Evolutionary conservation across 345 rosid species (phyloP), one percentile per base, ranked within the genome.

Genomic region (Cardiospermum halicacabum): DNA sequence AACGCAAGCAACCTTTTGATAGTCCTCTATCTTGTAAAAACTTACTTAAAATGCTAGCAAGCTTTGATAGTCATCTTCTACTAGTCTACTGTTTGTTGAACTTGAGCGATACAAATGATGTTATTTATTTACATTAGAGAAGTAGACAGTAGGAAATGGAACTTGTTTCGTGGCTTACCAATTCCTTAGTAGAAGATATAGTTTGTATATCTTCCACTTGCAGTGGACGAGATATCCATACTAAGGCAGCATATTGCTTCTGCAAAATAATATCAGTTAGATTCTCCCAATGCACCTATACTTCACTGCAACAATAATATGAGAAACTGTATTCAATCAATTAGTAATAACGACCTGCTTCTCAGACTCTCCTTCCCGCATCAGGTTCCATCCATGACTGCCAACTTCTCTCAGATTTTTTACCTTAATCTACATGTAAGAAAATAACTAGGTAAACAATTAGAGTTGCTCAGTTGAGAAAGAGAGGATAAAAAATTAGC

Each of bases 311-410:
- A 58, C 24, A 11, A 31, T 42, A 50, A 19, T 45, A 56, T 27
- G 12, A 12, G 21, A 39, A n/a, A 58, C 26, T 55, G 39, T 1
- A 48, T 21, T 9, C 24, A 56, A 68, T 32, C 39, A 67, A 16
- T 19, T 53, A 74, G 56, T 61, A 61, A 13, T 36, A 32, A 64
- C 47, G 43, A 85, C 97, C 96, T 90, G 97, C 70, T 93, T 93
- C 72, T 93, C 98, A 50, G 96, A 81, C 82, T 93, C 98, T 63
- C 98, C 98, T 82, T 93, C 98, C 56, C 88, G 98, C 93, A 93
- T 93, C 76, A 86, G 72, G 50, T 76, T 54, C 98, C 98, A 92
- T 49, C 87, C 89, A 27, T 88, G 76, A 78, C 78, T 81, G 55
- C 83, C 85, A n/a, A 86, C 85, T 40, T 68, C 75, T 73, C 70